Conservation (phyloP, 768 basidiomycete species). For the Leucocoprinus leucothites region DNA sequence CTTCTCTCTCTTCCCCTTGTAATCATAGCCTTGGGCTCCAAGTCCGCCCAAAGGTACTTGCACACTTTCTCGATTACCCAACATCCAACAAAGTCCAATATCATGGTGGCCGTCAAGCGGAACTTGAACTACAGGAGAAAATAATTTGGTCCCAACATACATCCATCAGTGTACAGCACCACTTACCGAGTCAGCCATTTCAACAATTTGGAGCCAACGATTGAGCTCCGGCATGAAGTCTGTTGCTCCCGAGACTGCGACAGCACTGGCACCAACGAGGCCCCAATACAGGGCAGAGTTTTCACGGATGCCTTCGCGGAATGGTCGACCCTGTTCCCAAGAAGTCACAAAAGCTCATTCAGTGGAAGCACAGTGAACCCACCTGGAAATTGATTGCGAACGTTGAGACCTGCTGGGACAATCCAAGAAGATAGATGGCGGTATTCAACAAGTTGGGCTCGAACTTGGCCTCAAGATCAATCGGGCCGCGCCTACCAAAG, state of each 20-base stretch:
- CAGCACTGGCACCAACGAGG: slow-evolving; percentile 80
- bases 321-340: slow-evolving; percentile 75
- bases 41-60: slow-evolving; percentile 84
- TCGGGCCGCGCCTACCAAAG: slow-evolving; percentile 53
- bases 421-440: slow-evolving; percentile 91
- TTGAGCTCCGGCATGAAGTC: slow-evolving; percentile 96
- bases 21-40: slow-evolving; percentile 83
- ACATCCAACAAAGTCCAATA: slow-evolving; percentile 85
- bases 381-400: slow-evolving; percentile 98
- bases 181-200: slow-evolving; percentile 77
- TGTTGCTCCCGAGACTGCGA: slow-evolving; percentile 91
- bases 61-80: slow-evolving; percentile 79
- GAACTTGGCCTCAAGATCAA: slow-evolving; percentile 96
- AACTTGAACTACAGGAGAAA: slow-evolving; percentile 67
- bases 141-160: neutral
- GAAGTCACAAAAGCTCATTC: neutral
- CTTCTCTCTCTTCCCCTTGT: slow-evolving; percentile 81
- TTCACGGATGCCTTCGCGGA: slow-evolving; percentile 97
- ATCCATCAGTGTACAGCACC: neutral
- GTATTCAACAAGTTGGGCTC: slow-evolving; percentile 94
- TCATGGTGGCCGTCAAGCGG: slow-evolving; percentile 76
- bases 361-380: slow-evolving; percentile 9
- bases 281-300: slow-evolving; percentile 94
- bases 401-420: slow-evolving; percentile 97
- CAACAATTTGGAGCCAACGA: slow-evolving; percentile 94